Evolutionary conservation across 371 early-diverging fungal species (phyloP).

Genomic region (Parasitella parasitica): DNA sequence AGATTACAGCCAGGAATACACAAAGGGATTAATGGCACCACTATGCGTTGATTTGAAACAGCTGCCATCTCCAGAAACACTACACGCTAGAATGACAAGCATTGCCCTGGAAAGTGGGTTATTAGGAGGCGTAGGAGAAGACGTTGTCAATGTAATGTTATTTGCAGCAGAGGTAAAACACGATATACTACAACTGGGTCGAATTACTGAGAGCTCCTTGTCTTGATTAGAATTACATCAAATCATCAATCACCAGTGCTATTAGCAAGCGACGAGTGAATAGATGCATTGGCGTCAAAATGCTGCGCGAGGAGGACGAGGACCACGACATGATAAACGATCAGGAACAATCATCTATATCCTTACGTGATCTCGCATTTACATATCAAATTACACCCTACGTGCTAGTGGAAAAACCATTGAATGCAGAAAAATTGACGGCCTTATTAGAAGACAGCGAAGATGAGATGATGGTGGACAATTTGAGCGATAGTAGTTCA

Average conservation of each 20-base stretch:
- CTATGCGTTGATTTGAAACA: slow-evolving; percentile 73
- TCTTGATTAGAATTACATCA: slow-evolving; percentile 59
- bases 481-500: slow-evolving; percentile 20
- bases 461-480: slow-evolving; percentile 45
- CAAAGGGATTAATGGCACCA: slow-evolving; percentile 69
- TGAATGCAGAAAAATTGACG: slow-evolving; percentile 65
- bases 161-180: slow-evolving; percentile 67
- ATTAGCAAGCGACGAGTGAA: slow-evolving; percentile 70
- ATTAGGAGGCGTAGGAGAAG: slow-evolving; percentile 65
- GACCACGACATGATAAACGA: slow-evolving; percentile 15
- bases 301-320: slow-evolving; percentile 13
- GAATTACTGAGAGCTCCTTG: not conserved
- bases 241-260: slow-evolving; percentile 69
- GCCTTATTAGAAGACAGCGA: slow-evolving; percentile 59
- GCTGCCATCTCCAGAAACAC: slow-evolving; percentile 65
- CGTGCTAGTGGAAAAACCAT: slow-evolving; percentile 67
- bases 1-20: slow-evolving; percentile 63
- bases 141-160: slow-evolving; percentile 66
- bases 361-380: slow-evolving; percentile 62
- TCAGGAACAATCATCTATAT: slow-evolving; percentile 15
- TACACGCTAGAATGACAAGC: slow-evolving; percentile 72
- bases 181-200: not conserved
- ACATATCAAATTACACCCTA: slow-evolving; percentile 67
- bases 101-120: slow-evolving; percentile 74
- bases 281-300: slow-evolving; percentile 61